These are phyloP conservation scores for Termitomyces sp. DNA, from an alignment of 768 basidiomycete species.

Conservation along the genomic window DNA sequence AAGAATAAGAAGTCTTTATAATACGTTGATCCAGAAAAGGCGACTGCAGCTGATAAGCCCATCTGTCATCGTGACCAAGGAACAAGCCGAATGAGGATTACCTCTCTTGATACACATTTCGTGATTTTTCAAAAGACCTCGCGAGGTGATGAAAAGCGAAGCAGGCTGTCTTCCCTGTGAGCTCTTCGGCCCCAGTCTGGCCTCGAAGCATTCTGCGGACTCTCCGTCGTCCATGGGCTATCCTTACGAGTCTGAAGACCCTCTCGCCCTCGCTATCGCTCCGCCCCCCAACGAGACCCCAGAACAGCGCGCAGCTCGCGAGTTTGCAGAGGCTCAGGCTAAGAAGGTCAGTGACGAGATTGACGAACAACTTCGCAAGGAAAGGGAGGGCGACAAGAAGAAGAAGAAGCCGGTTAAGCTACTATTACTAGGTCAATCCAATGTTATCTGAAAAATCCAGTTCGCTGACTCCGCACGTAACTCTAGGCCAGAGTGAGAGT, in stretches of 20 bases:
- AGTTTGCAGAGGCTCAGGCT: constrained; percentile 59
- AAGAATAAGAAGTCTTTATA: background rate
- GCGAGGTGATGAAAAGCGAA: constrained; percentile 16
- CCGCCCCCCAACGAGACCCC: constrained; percentile 63
- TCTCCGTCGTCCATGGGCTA: constrained; percentile 21
- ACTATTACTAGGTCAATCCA: constrained; percentile 53
- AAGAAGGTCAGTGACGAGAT: constrained; percentile 66
- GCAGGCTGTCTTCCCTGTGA: constrained; percentile 16
- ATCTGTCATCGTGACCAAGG: constrained; percentile 6
- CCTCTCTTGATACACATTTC: constrained; percentile 7
- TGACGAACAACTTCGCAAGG: constrained; percentile 65
- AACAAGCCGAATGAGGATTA: constrained; percentile 16
- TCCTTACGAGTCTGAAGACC: constrained; percentile 46
- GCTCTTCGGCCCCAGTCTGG: constrained; percentile 13
- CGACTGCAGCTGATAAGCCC: background rate
- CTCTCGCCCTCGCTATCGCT: constrained; percentile 52
- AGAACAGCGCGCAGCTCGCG: constrained; percentile 48
- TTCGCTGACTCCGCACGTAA: background rate
- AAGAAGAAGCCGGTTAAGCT: constrained; percentile 70
- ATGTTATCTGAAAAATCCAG: background rate
- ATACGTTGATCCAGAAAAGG: background rate
- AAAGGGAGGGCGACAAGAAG: constrained; percentile 52
- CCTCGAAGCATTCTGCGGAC: constrained; percentile 10
- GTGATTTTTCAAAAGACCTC: constrained; percentile 12
- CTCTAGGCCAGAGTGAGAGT: constrained; percentile 62